Base-by-base conservation (phyloP, 768 basidiomycete species). In the Tricholoma matsutake region DNA sequence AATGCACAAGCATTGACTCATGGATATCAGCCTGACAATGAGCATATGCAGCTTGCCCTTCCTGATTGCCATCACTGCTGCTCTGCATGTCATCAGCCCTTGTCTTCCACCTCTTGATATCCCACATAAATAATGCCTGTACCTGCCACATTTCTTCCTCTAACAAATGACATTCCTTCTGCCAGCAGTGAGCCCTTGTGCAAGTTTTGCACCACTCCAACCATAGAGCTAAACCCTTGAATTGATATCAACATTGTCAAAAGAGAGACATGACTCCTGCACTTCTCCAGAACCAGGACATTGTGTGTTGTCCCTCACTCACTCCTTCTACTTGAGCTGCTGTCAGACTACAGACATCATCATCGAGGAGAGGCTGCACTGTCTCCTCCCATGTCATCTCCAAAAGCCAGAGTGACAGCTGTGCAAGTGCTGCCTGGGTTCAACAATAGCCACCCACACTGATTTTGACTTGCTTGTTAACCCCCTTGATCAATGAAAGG, bases 91-190 rank as follows among this genome's bases (percentile, higher is more conserved):
- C n/a, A n/a, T n/a, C n/a, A n/a, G n/a, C n/a, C n/a, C n/a, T n/a
- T n/a, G n/a, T n/a, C 52, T 31, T 53, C 52, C 52, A 53, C 25
- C 13, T 43, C 4, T 43, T 43, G 41, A 43, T 43, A 3, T 43
- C 41, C 41, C 41, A 43, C n/a, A 20, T 43, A 29, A 54, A 54
- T 20, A 14, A 28, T 31, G 11, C n/a, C n/a, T n/a, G n/a, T n/a
- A n/a, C n/a, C n/a, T n/a, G n/a, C n/a, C n/a, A n/a, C n/a, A n/a
- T n/a, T n/a, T n/a, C n/a, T n/a, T n/a, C n/a, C n/a, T n/a, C n/a
- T n/a, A n/a, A n/a, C n/a, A n/a, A n/a, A n/a, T 35, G 54, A 35
- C 54, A 54, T 25, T 54, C 54, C 31, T 54, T 31, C 31, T 54
- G 54, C 54, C 31, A 54, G 6, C 54, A 16, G n/a, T 54, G 54